These are phyloP conservation scores for Pinus tabuliformis DNA, from an alignment of 75 land plant species.

Conservation along the genomic window DNA sequence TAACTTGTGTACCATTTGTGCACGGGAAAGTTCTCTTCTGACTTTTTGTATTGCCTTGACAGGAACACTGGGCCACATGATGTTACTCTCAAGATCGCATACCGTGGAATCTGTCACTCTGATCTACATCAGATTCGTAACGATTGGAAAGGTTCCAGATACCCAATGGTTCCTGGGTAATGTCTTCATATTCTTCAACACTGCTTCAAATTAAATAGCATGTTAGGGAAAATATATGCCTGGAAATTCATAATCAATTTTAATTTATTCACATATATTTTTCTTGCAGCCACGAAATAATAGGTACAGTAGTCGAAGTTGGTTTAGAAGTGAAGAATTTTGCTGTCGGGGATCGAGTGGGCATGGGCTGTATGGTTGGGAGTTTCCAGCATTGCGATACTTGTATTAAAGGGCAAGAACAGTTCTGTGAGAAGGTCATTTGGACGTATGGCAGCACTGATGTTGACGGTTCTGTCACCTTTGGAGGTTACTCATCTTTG, in stretches of 20 bases:
- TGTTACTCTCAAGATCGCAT: constrained; percentile 30
- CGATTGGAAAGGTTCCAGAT: constrained; percentile 34
- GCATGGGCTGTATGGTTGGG: constrained; percentile 61
- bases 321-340: constrained; percentile 55
- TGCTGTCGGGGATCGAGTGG: constrained; percentile 58
- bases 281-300: constrained; percentile 65
- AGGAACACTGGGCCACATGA: constrained; percentile 32
- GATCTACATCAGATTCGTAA: constrained; percentile 43
- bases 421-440: constrained; percentile 54
- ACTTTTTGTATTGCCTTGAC: neutral
- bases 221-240: too few species aligned
- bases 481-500: constrained; percentile 71
- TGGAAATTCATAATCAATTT: too few species aligned
- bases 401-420: constrained; percentile 46
- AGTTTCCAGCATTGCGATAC: constrained; percentile 52
- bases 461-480: constrained; percentile 54
- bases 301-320: constrained; percentile 61
- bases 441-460: constrained; percentile 46
- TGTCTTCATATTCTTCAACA: too few species aligned
- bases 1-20: too few species aligned
- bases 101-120: constrained; percentile 52
- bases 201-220: too few species aligned
- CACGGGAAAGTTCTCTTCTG: neutral
- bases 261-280: too few species aligned
- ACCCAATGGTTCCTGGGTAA: constrained; percentile 58